Base-by-base conservation (phyloP, 2,329 filamentous ascomycete genomes). In the Rhytidhysteron rufulum region DNA sequence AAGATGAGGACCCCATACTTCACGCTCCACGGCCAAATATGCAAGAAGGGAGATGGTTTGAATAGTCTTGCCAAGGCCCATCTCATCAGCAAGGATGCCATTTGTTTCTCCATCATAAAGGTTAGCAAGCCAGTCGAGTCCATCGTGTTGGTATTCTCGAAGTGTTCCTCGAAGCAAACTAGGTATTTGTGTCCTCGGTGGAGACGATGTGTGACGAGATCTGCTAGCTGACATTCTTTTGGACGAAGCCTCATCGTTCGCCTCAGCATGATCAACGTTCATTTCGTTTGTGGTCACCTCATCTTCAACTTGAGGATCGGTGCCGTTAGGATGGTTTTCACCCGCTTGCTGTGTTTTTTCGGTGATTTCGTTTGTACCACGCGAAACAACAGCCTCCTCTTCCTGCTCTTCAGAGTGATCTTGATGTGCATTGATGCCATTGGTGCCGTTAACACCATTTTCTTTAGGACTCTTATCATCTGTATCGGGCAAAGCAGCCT, bases 31-130 rank as follows among this genome's bases (percentile, higher is more conserved):
- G 7, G 94, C 93, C 25, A 98, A 75, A 62, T 98, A 91, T 4
- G 93, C 93, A 27, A 98, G 74, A 3, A 98, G 73, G 3, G 94
- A 85, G 55, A 98, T 98, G 0, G 93, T 98, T 62, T 98, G 93
- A 34, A 98, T 97, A 0, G 93, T 98, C 67, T 98, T 98, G 7
- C 93, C 93, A 3, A 98, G 77, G 48, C 93, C 93, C 93, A 98
- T 98, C 63, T 98, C 93, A 59, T 98, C 94, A 1, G 93, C 93
- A 16, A 98, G 72, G 40, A 98, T 98, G 17, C 93, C 93, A 57
- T 97, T 98, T 19, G 91, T 95, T 48, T 86, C 85, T 49, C 93
- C 94, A 13, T 83, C 83, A 61, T 98, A 97, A 1, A 98, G 76
- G 0, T 89, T 88, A 2, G 90, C 89, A 34, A 98, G 81, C 93